Evolutionary conservation across 257 asterid genomes (phyloP).

Genomic region (Ilex aquifolium): DNA sequence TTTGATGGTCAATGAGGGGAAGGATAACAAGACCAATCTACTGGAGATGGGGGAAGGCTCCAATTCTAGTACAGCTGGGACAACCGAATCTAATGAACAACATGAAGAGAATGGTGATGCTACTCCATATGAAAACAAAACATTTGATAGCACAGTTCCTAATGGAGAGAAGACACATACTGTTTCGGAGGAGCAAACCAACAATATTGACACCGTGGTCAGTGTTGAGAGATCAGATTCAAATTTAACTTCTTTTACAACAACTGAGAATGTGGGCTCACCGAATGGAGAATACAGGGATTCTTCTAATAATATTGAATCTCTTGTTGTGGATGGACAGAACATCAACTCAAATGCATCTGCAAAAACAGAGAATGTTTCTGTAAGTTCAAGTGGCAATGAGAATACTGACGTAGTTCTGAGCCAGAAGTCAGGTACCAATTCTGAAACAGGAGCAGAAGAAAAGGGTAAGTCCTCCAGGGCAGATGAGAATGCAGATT

Average conservation of each 20-base stretch:
- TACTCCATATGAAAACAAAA: slow-evolving; percentile 18
- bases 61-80: slow-evolving; percentile 9
- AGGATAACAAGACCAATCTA: background rate
- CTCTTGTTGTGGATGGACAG: slow-evolving; percentile 15
- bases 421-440: slow-evolving; percentile 12
- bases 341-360: slow-evolving; percentile 10
- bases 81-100: slow-evolving; percentile 20
- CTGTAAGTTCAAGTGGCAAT: slow-evolving; percentile 17
- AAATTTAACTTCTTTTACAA: slow-evolving; percentile 10
- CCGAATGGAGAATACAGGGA: slow-evolving; percentile 18
- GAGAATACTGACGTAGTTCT: slow-evolving; percentile 9
- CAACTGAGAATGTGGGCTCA: slow-evolving; percentile 9
- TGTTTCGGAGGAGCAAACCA: slow-evolving; percentile 20
- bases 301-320: slow-evolving; percentile 13
- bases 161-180: slow-evolving; percentile 6
- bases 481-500: slow-evolving; percentile 42
- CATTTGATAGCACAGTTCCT: slow-evolving; percentile 2
- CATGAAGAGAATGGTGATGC: slow-evolving; percentile 17
- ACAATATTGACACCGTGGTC: background rate
- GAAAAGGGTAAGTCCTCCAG: slow-evolving; percentile 34
- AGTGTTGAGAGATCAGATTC: slow-evolving; percentile 21
- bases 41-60: background rate
- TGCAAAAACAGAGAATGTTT: slow-evolving; percentile 12
- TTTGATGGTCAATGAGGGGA: no score
- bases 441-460: slow-evolving; percentile 23